A percentile compares a stretch with the other conserved stretches of the same genome.
Evolutionary conservation across 331 rosid genomes (phyloP).

Genomic region (Stylosanthes scabra): DNA sequence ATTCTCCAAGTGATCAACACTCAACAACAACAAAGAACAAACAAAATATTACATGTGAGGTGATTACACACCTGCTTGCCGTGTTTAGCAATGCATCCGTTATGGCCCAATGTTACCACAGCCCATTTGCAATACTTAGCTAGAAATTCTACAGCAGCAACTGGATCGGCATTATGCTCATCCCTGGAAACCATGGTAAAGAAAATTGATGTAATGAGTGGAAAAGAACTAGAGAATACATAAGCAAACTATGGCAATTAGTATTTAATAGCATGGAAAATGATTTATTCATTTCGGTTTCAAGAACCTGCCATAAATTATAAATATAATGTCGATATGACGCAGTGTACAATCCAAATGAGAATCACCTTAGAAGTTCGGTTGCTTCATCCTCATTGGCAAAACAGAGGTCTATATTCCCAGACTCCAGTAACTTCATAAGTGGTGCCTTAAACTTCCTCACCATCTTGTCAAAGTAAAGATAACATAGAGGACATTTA

Average conservation of each 20-base stretch:
- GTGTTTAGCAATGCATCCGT: constrained; percentile 90
- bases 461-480: constrained; percentile 79
- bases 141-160: constrained; percentile 72
- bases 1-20: not conserved
- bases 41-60: too few species aligned
- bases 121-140: constrained; percentile 85
- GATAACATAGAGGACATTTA: constrained; percentile 8
- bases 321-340: too few species aligned
- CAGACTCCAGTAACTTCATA: constrained; percentile 71
- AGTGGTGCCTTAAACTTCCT: constrained; percentile 73
- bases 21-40: too few species aligned
- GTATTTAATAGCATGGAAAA: constrained; percentile 25
- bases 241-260: constrained; percentile 16
- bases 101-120: constrained; percentile 88
- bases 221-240: constrained; percentile 1
- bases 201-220: constrained; percentile 22
- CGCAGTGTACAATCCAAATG: constrained; percentile 22
- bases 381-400: constrained; percentile 98
- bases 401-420: constrained; percentile 88
- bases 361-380: constrained; percentile 80
- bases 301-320: too few species aligned
- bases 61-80: constrained; percentile 73
- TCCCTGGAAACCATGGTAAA: too few species aligned
- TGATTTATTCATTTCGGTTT: constrained; percentile 26
- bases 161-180: constrained; percentile 58